These are phyloP conservation scores for Neonectria faginata DNA, from an alignment of 2,329 filamentous ascomycete species.

Conservation along the genomic window DNA sequence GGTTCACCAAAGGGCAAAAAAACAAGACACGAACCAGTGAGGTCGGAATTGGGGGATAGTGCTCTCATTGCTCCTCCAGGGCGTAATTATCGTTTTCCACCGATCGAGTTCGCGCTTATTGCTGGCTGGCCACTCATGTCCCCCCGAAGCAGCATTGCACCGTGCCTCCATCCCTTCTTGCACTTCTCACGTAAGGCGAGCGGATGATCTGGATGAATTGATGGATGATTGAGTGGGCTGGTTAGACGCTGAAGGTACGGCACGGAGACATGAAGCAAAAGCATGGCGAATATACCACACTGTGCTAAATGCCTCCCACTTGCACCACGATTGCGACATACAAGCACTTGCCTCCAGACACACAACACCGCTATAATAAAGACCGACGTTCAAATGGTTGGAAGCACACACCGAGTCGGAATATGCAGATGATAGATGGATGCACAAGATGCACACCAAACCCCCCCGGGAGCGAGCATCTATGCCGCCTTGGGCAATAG, in stretches of 20 bases:
- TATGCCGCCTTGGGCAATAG: slow-evolving; percentile 33
- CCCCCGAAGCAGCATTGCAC: slow-evolving; percentile 19
- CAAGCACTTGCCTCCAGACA: not conserved
- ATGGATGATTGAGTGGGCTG: slow-evolving; percentile 8
- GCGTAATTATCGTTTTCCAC: not conserved
- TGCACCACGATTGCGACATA: slow-evolving; percentile 3
- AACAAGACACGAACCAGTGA: slow-evolving; percentile 5
- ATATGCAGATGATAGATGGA: not conserved
- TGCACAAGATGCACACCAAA: not conserved
- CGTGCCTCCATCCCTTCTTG: slow-evolving; percentile 22
- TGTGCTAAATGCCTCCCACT: slow-evolving; percentile 1
- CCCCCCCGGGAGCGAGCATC: not conserved
- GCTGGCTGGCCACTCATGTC: slow-evolving; percentile 1
- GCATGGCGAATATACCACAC: slow-evolving; percentile 9
- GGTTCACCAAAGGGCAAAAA: slow-evolving; percentile 13
- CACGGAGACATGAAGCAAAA: not conserved
- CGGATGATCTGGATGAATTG: slow-evolving; percentile 28
- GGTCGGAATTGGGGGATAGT: slow-evolving; percentile 27
- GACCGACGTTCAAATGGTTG: not conserved
- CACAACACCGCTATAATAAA: slow-evolving; percentile 3
- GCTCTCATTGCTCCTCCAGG: not conserved
- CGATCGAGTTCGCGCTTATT: slow-evolving; percentile 4
- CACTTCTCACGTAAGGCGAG: slow-evolving; percentile 40
- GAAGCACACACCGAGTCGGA: slow-evolving; percentile 10
- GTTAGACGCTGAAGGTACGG: slow-evolving; percentile 21